Percentiles rank a stretch among this genome's conserved stretches.
phyloP scores from a whole-genome alignment of 1,284 basidiomycete species.

The Boletus sp. region DNA sequence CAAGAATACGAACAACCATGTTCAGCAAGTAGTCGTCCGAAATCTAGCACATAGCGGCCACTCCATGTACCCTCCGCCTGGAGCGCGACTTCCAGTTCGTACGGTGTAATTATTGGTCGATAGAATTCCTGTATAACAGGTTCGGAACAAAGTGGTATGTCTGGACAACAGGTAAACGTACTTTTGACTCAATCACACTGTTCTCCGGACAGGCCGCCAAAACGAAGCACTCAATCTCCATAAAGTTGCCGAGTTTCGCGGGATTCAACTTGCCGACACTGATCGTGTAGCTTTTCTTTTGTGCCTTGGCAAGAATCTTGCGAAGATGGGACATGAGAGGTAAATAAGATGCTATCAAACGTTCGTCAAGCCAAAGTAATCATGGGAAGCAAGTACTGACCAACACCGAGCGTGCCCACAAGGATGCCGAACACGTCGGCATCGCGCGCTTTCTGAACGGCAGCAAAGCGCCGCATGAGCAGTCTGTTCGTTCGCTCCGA shows the following conservation, averaged over 20 bases:
- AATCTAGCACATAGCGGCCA: slow-evolving; percentile 79
- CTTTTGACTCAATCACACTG: slow-evolving; percentile 82
- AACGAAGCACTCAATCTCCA: slow-evolving; percentile 95
- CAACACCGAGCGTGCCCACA: slow-evolving; percentile 90
- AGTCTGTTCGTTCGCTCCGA: slow-evolving; percentile 72
- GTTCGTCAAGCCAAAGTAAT: background rate
- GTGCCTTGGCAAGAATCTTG: slow-evolving; percentile 53
- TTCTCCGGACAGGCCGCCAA: slow-evolving; percentile 95
- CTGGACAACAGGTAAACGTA: slow-evolving; percentile 25
- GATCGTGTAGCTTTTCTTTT: slow-evolving; percentile 92
- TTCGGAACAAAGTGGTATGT: background rate
- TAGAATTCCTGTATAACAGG: slow-evolving; percentile 69
- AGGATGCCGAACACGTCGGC: slow-evolving; percentile 95
- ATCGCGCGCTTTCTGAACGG: slow-evolving; percentile 86
- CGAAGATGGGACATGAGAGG: slow-evolving; percentile 79
- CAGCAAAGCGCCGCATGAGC: slow-evolving; percentile 88
- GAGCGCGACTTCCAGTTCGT: slow-evolving; percentile 85
- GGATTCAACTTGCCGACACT: slow-evolving; percentile 95
- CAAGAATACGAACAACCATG: slow-evolving; percentile 15
- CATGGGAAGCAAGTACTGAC: slow-evolving; percentile 40
- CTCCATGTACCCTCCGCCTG: slow-evolving; percentile 68
- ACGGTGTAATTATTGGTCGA: slow-evolving; percentile 91
- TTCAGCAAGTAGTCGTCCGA: slow-evolving; percentile 62
- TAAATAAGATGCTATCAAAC: slow-evolving; percentile 66
- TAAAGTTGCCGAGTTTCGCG: slow-evolving; percentile 93